A percentile compares a stretch with the other conserved stretches of the same genome.
phyloP scores from a whole-genome alignment of 2,329 filamentous ascomycete species.

The Botrytis hyacinthi region DNA sequence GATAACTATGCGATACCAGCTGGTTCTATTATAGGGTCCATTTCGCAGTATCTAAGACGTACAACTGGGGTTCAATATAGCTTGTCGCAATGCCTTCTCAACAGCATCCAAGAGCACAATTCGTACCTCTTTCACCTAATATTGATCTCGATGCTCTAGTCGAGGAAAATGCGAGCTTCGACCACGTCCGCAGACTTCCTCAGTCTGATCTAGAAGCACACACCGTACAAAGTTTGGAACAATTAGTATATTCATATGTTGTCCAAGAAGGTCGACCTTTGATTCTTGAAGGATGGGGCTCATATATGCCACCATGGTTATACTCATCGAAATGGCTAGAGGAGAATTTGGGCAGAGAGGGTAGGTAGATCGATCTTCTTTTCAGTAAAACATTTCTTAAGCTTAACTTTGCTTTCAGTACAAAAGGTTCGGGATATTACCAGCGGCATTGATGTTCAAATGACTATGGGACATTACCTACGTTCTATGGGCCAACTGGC shows the following conservation, averaged over 20 bases:
- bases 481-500: slow-evolving; percentile 81
- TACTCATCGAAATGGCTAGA: slow-evolving; percentile 82
- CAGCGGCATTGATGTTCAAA: slow-evolving; percentile 69
- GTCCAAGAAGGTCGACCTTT: slow-evolving; percentile 84
- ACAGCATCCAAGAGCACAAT: slow-evolving; percentile 78
- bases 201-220: slow-evolving; percentile 75
- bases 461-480: slow-evolving; percentile 88
- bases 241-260: slow-evolving; percentile 75
- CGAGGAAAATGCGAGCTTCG: slow-evolving; percentile 77
- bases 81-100: slow-evolving; percentile 65
- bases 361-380: slow-evolving; percentile 46
- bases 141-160: slow-evolving; percentile 76
- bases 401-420: slow-evolving; percentile 49
- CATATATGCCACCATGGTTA: slow-evolving; percentile 68
- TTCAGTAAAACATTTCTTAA: slow-evolving; percentile 13
- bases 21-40: not conserved
- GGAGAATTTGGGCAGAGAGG: slow-evolving; percentile 73
- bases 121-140: slow-evolving; percentile 85
- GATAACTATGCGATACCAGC: not conserved
- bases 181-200: slow-evolving; percentile 79
- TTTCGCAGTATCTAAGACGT: not conserved
- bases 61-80: not conserved
- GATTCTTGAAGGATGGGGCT: slow-evolving; percentile 85
- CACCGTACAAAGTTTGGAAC: slow-evolving; percentile 78
- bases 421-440: slow-evolving; percentile 83